Evolutionary conservation across 2,329 filamentous ascomycete genomes (phyloP), one percentile per base, ranked within the genome.

Genomic region (Colletotrichum musicola): DNA sequence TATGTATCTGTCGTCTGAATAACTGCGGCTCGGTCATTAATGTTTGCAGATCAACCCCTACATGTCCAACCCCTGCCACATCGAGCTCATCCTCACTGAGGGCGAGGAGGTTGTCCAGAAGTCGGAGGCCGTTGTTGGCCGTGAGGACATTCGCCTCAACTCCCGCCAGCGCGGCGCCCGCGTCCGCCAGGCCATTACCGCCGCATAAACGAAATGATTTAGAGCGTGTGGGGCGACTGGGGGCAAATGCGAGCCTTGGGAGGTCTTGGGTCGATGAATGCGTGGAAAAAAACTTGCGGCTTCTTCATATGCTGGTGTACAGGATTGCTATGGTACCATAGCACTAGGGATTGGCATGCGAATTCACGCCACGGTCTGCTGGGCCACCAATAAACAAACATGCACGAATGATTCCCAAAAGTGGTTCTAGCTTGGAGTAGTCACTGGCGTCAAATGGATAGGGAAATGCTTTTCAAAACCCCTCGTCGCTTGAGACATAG

Each of bases 61-160:
- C 91, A 98, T 99, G 97, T 98, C 95, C 77, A 97, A 97, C 92
- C 96, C 96, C 77, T 99, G 95, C 93, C 96, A 99, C 92, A 97
- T 99, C 85, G 97, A 99, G 89, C 89, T 99, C 80, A 99, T 99
- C 90, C 91, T 99, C 78, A 97, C 95, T 81, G 97, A 99, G 90
- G 94, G 89, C 79, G 93, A 97, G 81, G 97, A 99, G 90, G 90
- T 92, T 78, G 94, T 99, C 78, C 90, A 95, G 87, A 99, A 99
- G 92, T 91, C 90, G 72, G 88, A 91, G 77, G 83, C 89, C 72
- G 88, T 90, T 77, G 88, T 86, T 73, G 85, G 86, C 78, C 89
- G 90, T 77, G 88, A 92, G 77, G 81, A 85, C 72, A 79, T 83
- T 74, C 93, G 91, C 83, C 89, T 99, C 81, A 93, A 85, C 89